phyloP scores from a whole-genome alignment of 306 rosid species.

The Rubus idaeus region DNA sequence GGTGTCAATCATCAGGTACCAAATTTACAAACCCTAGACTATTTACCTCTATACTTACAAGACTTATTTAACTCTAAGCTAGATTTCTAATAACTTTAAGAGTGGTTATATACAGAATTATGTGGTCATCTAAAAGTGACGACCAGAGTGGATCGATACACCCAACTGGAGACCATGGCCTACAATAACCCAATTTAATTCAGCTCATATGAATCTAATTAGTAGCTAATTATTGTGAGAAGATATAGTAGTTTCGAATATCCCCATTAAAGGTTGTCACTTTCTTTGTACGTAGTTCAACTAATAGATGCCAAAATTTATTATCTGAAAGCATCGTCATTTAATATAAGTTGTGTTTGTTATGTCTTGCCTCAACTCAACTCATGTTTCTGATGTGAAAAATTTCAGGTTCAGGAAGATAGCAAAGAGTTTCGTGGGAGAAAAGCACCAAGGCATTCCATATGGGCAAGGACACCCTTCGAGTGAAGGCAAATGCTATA shows the following conservation, averaged over 20 bases:
- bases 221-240: conserved; percentile 12
- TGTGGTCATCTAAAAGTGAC: neutral
- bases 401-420: conserved; percentile 51
- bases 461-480: conserved; percentile 43
- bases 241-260: neutral
- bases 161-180: conserved; percentile 8
- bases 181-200: neutral
- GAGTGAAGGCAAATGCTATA: conserved; percentile 39
- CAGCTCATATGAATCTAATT: neutral
- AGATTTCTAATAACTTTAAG: neutral
- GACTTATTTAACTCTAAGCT: neutral
- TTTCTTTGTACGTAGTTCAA: conserved; percentile 8
- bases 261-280: neutral
- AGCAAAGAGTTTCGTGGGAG: conserved; percentile 46
- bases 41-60: neutral
- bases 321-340: conserved; percentile 7
- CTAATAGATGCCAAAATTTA: conserved; percentile 1
- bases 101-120: neutral
- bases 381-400: conserved; percentile 18
- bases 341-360: no score
- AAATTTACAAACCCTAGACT: neutral
- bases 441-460: conserved; percentile 46
- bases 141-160: neutral
- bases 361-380: no score
- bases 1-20: conserved; percentile 24